phyloP scores from a whole-genome alignment of 2,329 filamentous ascomycete species.

The Basipetospora chlamydospora region DNA sequence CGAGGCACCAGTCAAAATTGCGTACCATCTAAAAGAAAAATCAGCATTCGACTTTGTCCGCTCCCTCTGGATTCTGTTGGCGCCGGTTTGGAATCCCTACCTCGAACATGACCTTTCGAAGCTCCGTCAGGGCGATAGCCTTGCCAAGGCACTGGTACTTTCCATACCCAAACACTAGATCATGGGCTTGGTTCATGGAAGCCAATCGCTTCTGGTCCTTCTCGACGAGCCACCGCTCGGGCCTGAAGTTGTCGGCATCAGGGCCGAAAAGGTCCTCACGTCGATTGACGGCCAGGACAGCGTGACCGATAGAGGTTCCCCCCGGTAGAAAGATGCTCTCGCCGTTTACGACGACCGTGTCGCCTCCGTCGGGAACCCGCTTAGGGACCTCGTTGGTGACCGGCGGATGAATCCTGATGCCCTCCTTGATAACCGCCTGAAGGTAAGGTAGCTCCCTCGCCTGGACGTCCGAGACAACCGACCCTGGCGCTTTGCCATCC shows the following conservation, averaged over 20 bases:
- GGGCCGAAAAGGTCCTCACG: slow-evolving; percentile 19
- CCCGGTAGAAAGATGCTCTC: slow-evolving; percentile 17
- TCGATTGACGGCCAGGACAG: slow-evolving; percentile 20
- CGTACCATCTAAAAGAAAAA: slow-evolving; percentile 8
- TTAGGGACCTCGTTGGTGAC: slow-evolving; percentile 21
- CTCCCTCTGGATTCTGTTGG: no score
- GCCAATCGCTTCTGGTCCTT: slow-evolving; percentile 15
- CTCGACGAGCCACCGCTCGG: slow-evolving; percentile 25
- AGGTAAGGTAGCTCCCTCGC: slow-evolving; percentile 25
- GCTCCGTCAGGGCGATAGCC: slow-evolving; percentile 22
- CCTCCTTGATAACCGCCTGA: slow-evolving; percentile 35
- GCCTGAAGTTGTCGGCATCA: slow-evolving; percentile 19
- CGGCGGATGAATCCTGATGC: slow-evolving; percentile 22
- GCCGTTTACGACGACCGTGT: slow-evolving; percentile 20
- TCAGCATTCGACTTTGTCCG: no score
- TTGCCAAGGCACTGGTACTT: slow-evolving; percentile 23
- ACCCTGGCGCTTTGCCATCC: no score
- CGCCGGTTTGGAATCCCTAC: slow-evolving; percentile 12
- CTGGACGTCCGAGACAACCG: slow-evolving; percentile 17
- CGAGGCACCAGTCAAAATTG: slow-evolving; percentile 10
- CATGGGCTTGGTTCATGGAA: slow-evolving; percentile 21
- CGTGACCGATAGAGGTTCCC: slow-evolving; percentile 17
- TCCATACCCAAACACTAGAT: slow-evolving; percentile 24
- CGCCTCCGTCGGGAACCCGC: slow-evolving; percentile 15
- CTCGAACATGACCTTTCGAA: slow-evolving; percentile 26